A percentile compares a stretch with the other conserved stretches of the same genome.
These are phyloP conservation scores for Cercospora sojina DNA, from an alignment of 2,329 filamentous ascomycete species.

Conservation along the genomic window DNA sequence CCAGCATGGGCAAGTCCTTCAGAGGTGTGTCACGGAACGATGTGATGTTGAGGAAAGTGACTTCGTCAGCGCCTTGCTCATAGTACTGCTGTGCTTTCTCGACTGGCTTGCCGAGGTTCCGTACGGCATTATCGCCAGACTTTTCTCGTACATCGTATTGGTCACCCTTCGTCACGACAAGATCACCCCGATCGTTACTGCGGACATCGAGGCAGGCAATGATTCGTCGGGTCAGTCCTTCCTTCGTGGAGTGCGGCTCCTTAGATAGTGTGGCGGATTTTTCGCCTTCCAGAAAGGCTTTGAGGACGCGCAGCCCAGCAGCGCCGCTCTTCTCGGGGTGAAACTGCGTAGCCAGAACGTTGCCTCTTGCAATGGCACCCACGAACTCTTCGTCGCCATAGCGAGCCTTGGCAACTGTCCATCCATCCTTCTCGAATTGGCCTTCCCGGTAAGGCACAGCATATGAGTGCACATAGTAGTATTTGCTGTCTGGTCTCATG, in stretches of 20 bases:
- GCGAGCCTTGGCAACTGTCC: conserved; percentile 84
- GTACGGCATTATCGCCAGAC: conserved; percentile 62
- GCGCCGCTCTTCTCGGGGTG: conserved; percentile 96
- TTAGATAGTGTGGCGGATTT: conserved; percentile 56
- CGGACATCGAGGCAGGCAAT: conserved; percentile 97
- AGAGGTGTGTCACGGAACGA: conserved; percentile 94
- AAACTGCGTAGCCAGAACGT: conserved; percentile 90
- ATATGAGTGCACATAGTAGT: conserved; percentile 98
- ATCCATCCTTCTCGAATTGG: conserved; percentile 75
- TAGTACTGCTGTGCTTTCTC: conserved; percentile 94
- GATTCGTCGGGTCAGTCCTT: conserved; percentile 85
- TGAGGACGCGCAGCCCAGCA: conserved; percentile 79
- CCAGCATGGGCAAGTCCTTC: conserved; percentile 91
- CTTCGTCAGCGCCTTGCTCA: conserved; percentile 91
- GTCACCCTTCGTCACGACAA: conserved; percentile 97
- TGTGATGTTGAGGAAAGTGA: conserved; percentile 98
- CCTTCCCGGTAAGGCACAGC: conserved; percentile 73
- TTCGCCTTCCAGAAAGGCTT: conserved; percentile 78
- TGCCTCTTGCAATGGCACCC: conserved; percentile 80
- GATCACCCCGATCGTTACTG: conserved; percentile 87
- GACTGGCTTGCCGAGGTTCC: conserved; percentile 95
- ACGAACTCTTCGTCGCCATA: conserved; percentile 91
- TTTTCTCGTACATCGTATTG: conserved; percentile 98
- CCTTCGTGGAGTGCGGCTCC: conserved; percentile 40
- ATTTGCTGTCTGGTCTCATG: conserved; percentile 78